Evolutionary conservation across 2,329 filamentous ascomycete species (phyloP), one percentile per base, ranked within the genome.

Genomic region (Epichloe sp.): DNA sequence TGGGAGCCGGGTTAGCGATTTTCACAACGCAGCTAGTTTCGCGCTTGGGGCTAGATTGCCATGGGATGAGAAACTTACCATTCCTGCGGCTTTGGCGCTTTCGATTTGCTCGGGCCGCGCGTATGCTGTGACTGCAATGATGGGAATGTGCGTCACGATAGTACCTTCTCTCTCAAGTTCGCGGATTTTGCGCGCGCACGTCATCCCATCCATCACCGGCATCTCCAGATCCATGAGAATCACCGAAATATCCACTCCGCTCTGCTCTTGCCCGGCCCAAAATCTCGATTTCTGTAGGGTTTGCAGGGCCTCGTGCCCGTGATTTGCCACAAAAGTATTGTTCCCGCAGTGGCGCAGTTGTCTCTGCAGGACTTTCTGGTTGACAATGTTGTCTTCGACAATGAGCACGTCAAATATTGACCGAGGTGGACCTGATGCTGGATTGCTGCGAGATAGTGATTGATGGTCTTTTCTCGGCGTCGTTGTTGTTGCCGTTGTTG

Each of bases 171-270:
- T 69, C 62, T 90, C 84, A 17, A 86, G 70, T 53, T 83, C 76
- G 17, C 86, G 76, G 49, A 91, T 88, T 53, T 72, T 77, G 42
- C 76, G 73, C 12, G 85, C 82, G 55, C 85, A 88, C 2, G 83
- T 84, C 65, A 86, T 78, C 37, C 86, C 86, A 59, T 90, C 85
- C 86, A 89, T 89, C 43, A 88, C 76, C 1, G 86, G 86, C 86
- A 90, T 90, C 60, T 89, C 85, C 46, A 88, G 73, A 61, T 90
- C 86, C 85, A 90, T 88, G 5, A 90, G 65, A 12, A 90, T 82
- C 44, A 88, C 73, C 8, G 80, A 79, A 23, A 86, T 74, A 46
- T 80, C 74, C 8, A 73, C 65, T 2, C 74, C 74, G 14, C 70
- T 65, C 15, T 64, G 53, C 54, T 73, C 71, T 8, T 72, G 67